phyloP scores from a whole-genome alignment of 2,329 filamentous ascomycete species.

The Cladosporium oxysporum region DNA sequence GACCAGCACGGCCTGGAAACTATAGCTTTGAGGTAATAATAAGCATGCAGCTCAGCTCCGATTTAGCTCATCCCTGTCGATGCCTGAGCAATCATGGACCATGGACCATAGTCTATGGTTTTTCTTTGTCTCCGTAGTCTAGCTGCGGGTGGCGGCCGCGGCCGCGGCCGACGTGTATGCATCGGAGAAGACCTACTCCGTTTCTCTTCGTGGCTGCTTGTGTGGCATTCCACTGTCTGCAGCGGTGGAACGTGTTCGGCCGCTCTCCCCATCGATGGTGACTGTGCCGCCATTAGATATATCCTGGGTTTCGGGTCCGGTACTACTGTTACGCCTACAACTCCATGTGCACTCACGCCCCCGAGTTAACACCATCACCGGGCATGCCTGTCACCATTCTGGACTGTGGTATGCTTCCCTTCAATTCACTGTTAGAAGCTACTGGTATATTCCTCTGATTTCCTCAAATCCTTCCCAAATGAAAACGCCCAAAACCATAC shows the following conservation, averaged over 20 bases:
- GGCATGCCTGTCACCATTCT: neutral
- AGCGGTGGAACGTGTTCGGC: neutral
- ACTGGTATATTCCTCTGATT: neutral
- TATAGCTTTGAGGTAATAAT: neutral
- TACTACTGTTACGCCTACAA: neutral
- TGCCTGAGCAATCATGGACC: neutral
- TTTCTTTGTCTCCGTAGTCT: neutral
- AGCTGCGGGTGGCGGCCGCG: neutral
- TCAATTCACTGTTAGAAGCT: neutral
- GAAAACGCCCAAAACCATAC: neutral
- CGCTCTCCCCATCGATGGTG: neutral
- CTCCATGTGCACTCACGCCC: neutral
- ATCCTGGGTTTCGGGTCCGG: neutral
- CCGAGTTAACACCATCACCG: neutral
- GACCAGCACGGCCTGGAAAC: neutral
- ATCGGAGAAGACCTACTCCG: neutral
- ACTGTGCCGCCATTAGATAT: neutral
- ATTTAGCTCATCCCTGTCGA: slow-evolving; percentile 1
- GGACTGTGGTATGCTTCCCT: neutral
- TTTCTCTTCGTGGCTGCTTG: neutral
- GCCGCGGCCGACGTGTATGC: neutral
- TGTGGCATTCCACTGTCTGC: neutral
- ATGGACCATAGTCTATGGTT: neutral
- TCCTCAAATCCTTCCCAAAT: neutral
- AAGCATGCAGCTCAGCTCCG: neutral